Conservation (phyloP, 148 eudicot species). For the Rhododendron williamsianum region DNA sequence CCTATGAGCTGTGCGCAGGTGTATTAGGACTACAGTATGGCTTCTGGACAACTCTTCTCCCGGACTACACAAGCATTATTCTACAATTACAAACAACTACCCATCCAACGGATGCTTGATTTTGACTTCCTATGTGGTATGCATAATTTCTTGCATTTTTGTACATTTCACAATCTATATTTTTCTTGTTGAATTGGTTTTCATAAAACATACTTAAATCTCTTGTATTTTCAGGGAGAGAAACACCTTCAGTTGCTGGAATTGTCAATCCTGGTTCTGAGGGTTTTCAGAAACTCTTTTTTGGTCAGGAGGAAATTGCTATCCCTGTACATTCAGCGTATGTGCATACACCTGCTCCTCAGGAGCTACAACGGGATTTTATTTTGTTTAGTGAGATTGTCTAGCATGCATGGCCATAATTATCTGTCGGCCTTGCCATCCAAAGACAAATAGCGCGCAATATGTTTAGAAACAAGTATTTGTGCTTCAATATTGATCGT, state of each 20-base stretch:
- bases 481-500: not conserved
- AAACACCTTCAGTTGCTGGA: slow-evolving; percentile 99
- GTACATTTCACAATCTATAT: not conserved
- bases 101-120: slow-evolving; percentile 98
- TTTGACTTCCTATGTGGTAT: slow-evolving; percentile 98
- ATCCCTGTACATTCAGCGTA: slow-evolving; percentile 97
- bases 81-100: slow-evolving; percentile 90
- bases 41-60: slow-evolving; percentile 91
- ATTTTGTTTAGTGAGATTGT: not conserved
- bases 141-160: slow-evolving; percentile 8
- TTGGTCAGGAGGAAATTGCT: slow-evolving; percentile 99
- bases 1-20: slow-evolving; percentile 22
- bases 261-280: slow-evolving; percentile 94
- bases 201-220: not conserved
- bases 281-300: slow-evolving; percentile 94
- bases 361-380: not conserved
- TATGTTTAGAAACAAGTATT: not conserved
- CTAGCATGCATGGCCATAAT: not conserved
- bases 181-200: not conserved
- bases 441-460: not conserved
- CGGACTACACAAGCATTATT: slow-evolving; percentile 92
- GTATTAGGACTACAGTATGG: slow-evolving; percentile 51
- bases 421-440: not conserved
- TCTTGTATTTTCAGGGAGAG: slow-evolving; percentile 58
- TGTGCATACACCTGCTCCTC: slow-evolving; percentile 2